Percentiles rank a stretch among this genome's conserved stretches.
phyloP scores from a whole-genome alignment of 1,139 yeast genomes.

The Candida sp. region DNA sequence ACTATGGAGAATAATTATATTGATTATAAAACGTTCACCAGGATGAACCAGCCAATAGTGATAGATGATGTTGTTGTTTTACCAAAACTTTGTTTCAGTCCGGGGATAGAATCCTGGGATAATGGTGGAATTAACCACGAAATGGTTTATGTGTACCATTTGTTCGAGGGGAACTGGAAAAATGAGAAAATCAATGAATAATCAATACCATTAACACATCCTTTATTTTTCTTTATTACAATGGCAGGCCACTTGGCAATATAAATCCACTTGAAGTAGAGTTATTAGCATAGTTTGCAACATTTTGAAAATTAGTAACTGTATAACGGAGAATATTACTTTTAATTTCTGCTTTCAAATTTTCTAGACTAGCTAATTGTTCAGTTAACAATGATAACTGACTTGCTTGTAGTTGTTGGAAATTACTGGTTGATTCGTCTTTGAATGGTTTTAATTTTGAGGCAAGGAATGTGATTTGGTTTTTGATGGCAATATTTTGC shows the following conservation, averaged over 20 bases:
- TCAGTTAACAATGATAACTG: slow-evolving; percentile 29
- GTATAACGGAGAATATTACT: slow-evolving; percentile 10
- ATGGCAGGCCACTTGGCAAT: neutral
- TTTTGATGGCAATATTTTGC: slow-evolving; percentile 16
- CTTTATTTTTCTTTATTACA: no score
- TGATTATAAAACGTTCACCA: slow-evolving; percentile 66
- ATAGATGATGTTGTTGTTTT: slow-evolving; percentile 76
- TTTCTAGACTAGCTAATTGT: slow-evolving; percentile 22
- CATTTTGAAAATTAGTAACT: neutral
- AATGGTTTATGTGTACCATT: slow-evolving; percentile 63
- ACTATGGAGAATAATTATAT: slow-evolving; percentile 25
- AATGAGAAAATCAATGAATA: slow-evolving; percentile 3
- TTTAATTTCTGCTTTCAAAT: slow-evolving; percentile 17
- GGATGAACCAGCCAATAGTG: slow-evolving; percentile 57
- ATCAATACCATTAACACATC: no score
- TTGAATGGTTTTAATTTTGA: slow-evolving; percentile 17
- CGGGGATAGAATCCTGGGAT: slow-evolving; percentile 79
- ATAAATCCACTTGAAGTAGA: neutral
- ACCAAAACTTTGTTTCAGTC: slow-evolving; percentile 74
- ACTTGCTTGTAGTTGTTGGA: slow-evolving; percentile 16
- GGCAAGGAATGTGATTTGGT: slow-evolving; percentile 21
- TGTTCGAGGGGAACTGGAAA: slow-evolving; percentile 73
- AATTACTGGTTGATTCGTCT: slow-evolving; percentile 1
- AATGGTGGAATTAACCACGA: slow-evolving; percentile 41
- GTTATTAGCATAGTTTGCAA: neutral